Evolutionary conservation across 129 eudicot species (phyloP).

Genomic region (Gnaphalium uliginosum): DNA sequence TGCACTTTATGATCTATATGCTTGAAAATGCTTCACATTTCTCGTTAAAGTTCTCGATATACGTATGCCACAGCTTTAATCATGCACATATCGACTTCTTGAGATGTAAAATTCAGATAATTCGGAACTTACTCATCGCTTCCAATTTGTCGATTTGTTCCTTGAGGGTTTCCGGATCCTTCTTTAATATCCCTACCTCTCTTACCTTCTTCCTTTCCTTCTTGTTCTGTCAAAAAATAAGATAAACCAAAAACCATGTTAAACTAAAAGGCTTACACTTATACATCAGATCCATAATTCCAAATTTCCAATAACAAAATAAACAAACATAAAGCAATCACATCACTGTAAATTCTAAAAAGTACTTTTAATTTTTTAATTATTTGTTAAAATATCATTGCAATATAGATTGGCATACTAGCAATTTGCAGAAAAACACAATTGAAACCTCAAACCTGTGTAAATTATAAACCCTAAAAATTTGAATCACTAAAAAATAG

Average conservation of each 20-base stretch:
- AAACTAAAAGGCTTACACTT: not conserved
- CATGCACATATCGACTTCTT: no score
- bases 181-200: constrained; percentile 95
- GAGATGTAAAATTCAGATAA: constrained; percentile 2
- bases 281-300: constrained; percentile 2
- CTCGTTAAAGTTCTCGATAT: no score
- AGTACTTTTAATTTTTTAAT: no score
- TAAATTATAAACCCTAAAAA: not conserved
- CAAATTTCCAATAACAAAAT: constrained; percentile 7
- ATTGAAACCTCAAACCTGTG: constrained; percentile 11
- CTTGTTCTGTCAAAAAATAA: constrained; percentile 61
- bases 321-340: not conserved
- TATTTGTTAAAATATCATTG: no score
- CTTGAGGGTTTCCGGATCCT: constrained; percentile 88
- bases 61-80: no score
- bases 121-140: constrained; percentile 67
- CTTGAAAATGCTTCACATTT: no score
- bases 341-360: not conserved
- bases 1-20: no score
- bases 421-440: not conserved
- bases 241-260: constrained; percentile 16
- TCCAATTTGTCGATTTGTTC: constrained; percentile 93
- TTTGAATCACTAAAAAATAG: not conserved
- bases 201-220: constrained; percentile 98
- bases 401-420: no score